phyloP scores from a whole-genome alignment of 495 filamentous ascomycete genomes.

The Polyplosphaeria fusca region DNA sequence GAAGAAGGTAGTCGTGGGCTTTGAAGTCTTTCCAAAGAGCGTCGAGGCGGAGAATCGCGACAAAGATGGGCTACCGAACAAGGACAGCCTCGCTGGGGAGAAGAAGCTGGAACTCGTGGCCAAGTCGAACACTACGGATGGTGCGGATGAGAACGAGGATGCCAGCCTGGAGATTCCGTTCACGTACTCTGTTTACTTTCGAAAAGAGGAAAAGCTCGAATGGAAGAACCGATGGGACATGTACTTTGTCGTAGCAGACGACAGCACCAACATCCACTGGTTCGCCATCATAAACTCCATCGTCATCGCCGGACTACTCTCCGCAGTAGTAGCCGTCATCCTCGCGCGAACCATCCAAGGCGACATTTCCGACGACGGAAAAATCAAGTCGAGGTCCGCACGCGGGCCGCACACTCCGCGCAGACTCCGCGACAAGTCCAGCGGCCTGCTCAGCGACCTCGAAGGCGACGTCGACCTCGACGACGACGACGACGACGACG shows the following conservation, averaged over 20 bases:
- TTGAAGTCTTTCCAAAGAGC: slow-evolving; percentile 91
- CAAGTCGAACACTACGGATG: slow-evolving; percentile 47
- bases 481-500: slow-evolving; percentile 70
- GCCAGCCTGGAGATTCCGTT: slow-evolving; percentile 77
- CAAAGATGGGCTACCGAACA: slow-evolving; percentile 64
- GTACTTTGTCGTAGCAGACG: slow-evolving; percentile 89
- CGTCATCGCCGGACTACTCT: slow-evolving; percentile 78
- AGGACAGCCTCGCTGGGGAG: slow-evolving; percentile 58
- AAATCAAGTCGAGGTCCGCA: slow-evolving; percentile 52
- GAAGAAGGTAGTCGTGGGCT: slow-evolving; percentile 82
- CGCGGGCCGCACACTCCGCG: slow-evolving; percentile 48
- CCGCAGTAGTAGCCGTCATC: slow-evolving; percentile 81
- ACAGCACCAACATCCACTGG: slow-evolving; percentile 85
- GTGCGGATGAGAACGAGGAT: slow-evolving; percentile 54
- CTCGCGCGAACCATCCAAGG: slow-evolving; percentile 76
- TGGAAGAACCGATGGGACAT: slow-evolving; percentile 89
- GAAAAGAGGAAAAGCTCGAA: slow-evolving; percentile 76
- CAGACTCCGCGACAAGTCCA: slow-evolving; percentile 52
- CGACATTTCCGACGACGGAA: slow-evolving; percentile 74
- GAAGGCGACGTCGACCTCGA: slow-evolving; percentile 56
- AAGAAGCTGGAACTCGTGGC: slow-evolving; percentile 66
- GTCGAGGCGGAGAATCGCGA: slow-evolving; percentile 61
- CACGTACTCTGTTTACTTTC: slow-evolving; percentile 90
- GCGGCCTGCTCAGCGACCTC: slow-evolving; percentile 63
- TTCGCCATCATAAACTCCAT: slow-evolving; percentile 88